phyloP scores from a whole-genome alignment of 2,329 filamentous ascomycete genomes.

The Cladosporium sp. region DNA sequence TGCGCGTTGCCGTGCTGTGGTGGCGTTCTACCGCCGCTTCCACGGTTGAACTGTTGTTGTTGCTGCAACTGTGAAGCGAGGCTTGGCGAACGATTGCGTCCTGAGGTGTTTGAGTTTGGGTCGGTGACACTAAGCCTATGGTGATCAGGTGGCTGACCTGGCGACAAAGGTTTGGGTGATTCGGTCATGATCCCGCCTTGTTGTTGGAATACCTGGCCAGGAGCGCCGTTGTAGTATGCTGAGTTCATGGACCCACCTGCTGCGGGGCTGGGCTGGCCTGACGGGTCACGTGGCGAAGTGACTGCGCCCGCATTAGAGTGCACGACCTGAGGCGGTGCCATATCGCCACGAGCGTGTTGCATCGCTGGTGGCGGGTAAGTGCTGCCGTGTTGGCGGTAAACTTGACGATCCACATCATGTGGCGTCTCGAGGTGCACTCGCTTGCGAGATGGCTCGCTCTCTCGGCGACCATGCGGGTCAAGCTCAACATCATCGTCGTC shows the following conservation, averaged over 20 bases:
- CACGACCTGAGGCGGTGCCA: slow-evolving; percentile 34
- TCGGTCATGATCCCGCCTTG: slow-evolving; percentile 63
- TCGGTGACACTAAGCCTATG: slow-evolving; percentile 51
- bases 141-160: slow-evolving; percentile 48
- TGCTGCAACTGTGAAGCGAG: slow-evolving; percentile 61
- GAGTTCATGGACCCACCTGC: slow-evolving; percentile 19
- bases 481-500: slow-evolving; percentile 60
- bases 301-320: slow-evolving; percentile 27
- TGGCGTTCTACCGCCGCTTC: slow-evolving; percentile 54
- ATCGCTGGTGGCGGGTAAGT: slow-evolving; percentile 70
- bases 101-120: slow-evolving; percentile 31
- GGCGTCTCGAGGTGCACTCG: slow-evolving; percentile 60
- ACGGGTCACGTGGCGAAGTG: slow-evolving; percentile 34
- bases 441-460: slow-evolving; percentile 72
- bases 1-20: slow-evolving; percentile 34
- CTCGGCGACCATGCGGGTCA: slow-evolving; percentile 46
- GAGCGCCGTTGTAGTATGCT: slow-evolving; percentile 23
- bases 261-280: slow-evolving; percentile 26
- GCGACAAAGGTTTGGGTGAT: slow-evolving; percentile 78
- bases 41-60: slow-evolving; percentile 58
- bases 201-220: slow-evolving; percentile 62
- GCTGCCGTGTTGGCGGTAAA: slow-evolving; percentile 62
- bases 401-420: slow-evolving; percentile 48
- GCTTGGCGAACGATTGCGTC: slow-evolving; percentile 61
- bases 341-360: slow-evolving; percentile 26